Evolutionary conservation across 148 eudicot genomes (phyloP).

Genomic region (Silene uniflora): DNA sequence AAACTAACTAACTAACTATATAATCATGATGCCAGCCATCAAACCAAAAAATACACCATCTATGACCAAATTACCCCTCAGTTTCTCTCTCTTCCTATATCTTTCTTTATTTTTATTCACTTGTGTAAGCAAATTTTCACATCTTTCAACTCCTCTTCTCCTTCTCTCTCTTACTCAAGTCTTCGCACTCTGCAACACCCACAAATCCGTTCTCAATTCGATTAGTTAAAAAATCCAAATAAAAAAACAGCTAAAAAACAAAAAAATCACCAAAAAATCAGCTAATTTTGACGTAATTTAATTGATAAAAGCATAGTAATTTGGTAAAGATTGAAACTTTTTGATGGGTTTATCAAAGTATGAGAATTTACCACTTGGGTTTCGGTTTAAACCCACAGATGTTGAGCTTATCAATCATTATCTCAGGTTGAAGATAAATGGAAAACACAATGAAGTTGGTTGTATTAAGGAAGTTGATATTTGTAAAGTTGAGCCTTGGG

Average conservation of each 20-base stretch:
- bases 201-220: neutral
- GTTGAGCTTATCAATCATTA: conserved; percentile 80
- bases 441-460: conserved; percentile 48
- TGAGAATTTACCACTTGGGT: conserved; percentile 68
- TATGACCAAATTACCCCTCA: conserved; percentile 3
- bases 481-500: conserved; percentile 88
- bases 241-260: neutral
- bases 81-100: conserved; percentile 14
- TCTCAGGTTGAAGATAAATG: conserved; percentile 73
- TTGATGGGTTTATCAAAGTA: conserved; percentile 19
- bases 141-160: neutral
- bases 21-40: no score
- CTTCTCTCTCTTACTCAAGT: neutral
- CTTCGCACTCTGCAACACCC: no score
- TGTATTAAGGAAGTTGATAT: conserved; percentile 81
- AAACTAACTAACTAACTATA: no score
- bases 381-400: conserved; percentile 82
- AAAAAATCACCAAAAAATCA: neutral
- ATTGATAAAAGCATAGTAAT: no score
- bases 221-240: conserved; percentile 5
- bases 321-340: conserved; percentile 11
- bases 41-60: conserved; percentile 18
- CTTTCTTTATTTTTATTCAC: conserved; percentile 26
- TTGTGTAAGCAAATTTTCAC: conserved; percentile 21
- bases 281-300: neutral